Base-by-base conservation (phyloP, 2,329 filamentous ascomycete species). In the Pseudogymnoascus pannorum region DNA sequence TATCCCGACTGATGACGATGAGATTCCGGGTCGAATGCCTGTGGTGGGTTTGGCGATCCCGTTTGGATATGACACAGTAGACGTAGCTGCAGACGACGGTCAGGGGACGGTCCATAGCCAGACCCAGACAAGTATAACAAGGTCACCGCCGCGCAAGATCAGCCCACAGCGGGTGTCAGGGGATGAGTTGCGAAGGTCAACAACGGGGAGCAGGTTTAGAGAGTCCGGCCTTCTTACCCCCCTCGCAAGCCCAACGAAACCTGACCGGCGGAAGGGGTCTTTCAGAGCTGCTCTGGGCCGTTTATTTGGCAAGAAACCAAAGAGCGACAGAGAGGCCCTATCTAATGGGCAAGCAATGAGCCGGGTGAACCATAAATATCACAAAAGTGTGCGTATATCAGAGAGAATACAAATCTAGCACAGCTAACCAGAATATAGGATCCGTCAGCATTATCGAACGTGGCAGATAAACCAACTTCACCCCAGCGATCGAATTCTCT, bases 221-320 rank as follows among this genome's bases (percentile, higher is more conserved):
- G 42, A 48, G 22, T 48, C 42, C 3, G 42, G 42, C 42, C 8
- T 48, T 2, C 42, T 48, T 4, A 48, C 22, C 5, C 42, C 42
- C 14, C 14, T 48, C 22, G 70, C 61, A 73, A 74, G 70, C 57
- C 63, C 69, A 26, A 72, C 68, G 48, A 68, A 68, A 22, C 80
- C 81, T 1, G 76, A 79, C 59, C 73, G 81, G 63, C 86, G 85
- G 66, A 85, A 82, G 69, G 85, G 83, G 1, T 81, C 79, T 0
- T 71, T 87, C 58, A 80, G 80, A 59, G 76, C 77, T 16, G 82
- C 82, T 0, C 69, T 87, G 51, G 79, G 81, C 57, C 82, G 77
- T 64, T 72, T 87, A 8, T 86, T 87, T 70, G 80, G 82, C 12
- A 79, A 81, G 63, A 83, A 78, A 64, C 82, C 81, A 72, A 84